Evolutionary conservation across 768 basidiomycete species (phyloP).

Genomic region (Tubosaeta sp.): DNA sequence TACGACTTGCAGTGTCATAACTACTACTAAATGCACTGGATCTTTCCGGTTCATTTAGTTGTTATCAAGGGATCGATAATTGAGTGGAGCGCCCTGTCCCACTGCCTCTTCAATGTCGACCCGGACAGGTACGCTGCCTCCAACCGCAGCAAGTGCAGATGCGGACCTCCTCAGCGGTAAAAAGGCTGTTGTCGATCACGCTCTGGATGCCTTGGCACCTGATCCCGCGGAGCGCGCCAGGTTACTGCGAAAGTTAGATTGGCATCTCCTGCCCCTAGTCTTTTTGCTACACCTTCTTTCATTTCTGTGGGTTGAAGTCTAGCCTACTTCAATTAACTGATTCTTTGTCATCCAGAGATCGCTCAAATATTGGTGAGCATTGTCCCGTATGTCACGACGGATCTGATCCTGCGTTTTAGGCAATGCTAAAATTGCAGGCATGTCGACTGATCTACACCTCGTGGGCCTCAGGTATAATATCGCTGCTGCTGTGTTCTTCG

Average conservation of each 20-base stretch:
- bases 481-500: slow-evolving; percentile 38
- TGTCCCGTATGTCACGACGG: background rate
- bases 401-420: slow-evolving; percentile 21
- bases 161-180: slow-evolving; percentile 4
- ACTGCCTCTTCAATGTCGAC: background rate
- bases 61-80: too few relatives aligned
- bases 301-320: slow-evolving; percentile 37
- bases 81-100: background rate
- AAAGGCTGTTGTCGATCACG: slow-evolving; percentile 3
- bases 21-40: too few relatives aligned
- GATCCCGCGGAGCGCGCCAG: slow-evolving; percentile 20
- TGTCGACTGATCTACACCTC: slow-evolving; percentile 36
- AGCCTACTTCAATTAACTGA: background rate
- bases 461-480: slow-evolving; percentile 34
- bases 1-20: too few relatives aligned
- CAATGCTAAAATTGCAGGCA: slow-evolving; percentile 43
- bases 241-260: slow-evolving; percentile 40
- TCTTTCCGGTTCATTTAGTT: too few relatives aligned
- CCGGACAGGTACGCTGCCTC: slow-evolving; percentile 12
- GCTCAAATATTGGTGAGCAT: slow-evolving; percentile 41
- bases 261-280: slow-evolving; percentile 42
- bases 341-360: slow-evolving; percentile 29
- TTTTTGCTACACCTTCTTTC: slow-evolving; percentile 43
- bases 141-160: slow-evolving; percentile 10
- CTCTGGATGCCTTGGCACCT: slow-evolving; percentile 3